Base-by-base conservation (phyloP, 768 basidiomycete genomes). In the Boletus insuetus region DNA sequence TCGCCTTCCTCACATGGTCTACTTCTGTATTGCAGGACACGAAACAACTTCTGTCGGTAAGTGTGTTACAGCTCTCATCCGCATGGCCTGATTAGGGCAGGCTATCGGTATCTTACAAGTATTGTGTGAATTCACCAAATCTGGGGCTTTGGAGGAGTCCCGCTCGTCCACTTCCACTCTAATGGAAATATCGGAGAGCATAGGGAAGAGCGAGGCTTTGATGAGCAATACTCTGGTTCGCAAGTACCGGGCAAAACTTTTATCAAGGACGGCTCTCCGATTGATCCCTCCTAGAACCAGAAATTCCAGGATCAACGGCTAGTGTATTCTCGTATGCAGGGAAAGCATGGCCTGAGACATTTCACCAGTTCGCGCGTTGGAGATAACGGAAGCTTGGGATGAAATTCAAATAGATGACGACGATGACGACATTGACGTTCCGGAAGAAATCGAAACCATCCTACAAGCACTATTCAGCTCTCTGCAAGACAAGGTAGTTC, bases 401-500 rank as follows among this genome's bases (percentile, higher is more conserved):
- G 54, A 51, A 20, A 62, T 59, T 16, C 50, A 47, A 45, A 22
- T 37, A 13, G 58, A 65, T 37, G 56, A 68, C 29, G 60, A 65
- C 19, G 74, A 75, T 22, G 72, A 77, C 12, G 81, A 83, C 22
- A 62, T 79, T 13, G 88, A 95, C 17, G 77, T 94, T 8, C 87
- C 94, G 2, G 86, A 88, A 44, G 85, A 87, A 52, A 79, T 93
- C 4, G 97, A 98, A 63, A 70, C 71, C 1, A 77, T 85, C 29
- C 70, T 98, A 5, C 87, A 89, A 56, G 80, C 84, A 22, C 70
- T 98, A 2, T 84, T 98, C 58, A 76, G 75, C 44, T 76, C 79
- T 22, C 71, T 98, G 24, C 86, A 90, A 63, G 94, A 99, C 68
- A 90, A 85, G 71, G 95, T 95, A 56, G 37, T 70, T 64, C n/a